These are phyloP conservation scores for Yarrowia keelungensis DNA, from an alignment of 805 yeast species.

Conservation along the genomic window DNA sequence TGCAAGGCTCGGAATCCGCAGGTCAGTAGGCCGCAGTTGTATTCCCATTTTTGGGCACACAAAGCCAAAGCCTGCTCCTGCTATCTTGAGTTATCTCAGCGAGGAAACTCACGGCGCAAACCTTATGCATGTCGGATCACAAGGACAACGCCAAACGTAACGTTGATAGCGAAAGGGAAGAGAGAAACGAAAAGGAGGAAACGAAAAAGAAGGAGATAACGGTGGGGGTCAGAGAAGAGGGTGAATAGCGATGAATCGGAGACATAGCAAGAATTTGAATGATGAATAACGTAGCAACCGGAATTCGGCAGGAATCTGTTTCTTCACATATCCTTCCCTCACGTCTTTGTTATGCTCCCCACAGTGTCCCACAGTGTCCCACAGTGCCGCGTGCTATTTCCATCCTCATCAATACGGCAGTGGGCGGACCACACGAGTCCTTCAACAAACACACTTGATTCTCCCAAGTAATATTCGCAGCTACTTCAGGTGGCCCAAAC, in stretches of 20 bases:
- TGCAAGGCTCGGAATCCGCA: slow-evolving; percentile 25
- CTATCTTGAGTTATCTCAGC: slow-evolving; percentile 38
- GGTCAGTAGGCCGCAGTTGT: slow-evolving; percentile 30
- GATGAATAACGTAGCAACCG: too few species aligned
- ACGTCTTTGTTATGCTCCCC: too few species aligned
- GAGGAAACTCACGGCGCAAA: slow-evolving; percentile 35
- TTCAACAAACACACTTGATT: neutral
- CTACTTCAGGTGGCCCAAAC: too few species aligned
- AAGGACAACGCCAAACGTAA: too few species aligned
- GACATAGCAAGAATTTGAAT: too few species aligned
- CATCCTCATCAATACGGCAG: too few species aligned
- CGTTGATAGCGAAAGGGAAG: neutral
- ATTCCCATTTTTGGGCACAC: slow-evolving; percentile 20
- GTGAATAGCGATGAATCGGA: too few species aligned
- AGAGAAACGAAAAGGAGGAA: neutral
- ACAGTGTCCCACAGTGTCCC: too few species aligned
- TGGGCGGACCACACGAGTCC: too few species aligned
- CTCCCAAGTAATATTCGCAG: neutral
- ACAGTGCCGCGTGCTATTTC: too few species aligned
- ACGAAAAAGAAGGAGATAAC: neutral
- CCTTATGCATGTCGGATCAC: neutral
- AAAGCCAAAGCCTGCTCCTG: slow-evolving; percentile 38
- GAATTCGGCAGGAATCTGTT: too few species aligned
- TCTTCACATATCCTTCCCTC: too few species aligned
- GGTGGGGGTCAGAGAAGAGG: neutral